A percentile compares a stretch with the other conserved stretches of the same genome.
These are phyloP conservation scores for Alloteropsis semialata DNA, from an alignment of 176 grass and related monocot species.

Conservation along the genomic window DNA sequence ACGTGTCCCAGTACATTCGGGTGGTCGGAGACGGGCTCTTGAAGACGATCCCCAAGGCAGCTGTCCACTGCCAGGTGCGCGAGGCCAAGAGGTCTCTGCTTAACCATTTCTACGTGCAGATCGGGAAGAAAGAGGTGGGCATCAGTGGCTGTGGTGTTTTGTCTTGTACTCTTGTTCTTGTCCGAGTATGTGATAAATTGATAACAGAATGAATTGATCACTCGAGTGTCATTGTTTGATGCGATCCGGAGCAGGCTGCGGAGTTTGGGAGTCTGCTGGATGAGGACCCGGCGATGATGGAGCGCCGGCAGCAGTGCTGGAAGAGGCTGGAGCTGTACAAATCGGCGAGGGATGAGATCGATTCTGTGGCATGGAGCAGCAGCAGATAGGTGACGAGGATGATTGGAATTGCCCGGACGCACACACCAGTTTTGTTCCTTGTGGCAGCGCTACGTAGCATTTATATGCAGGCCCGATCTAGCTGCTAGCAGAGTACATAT, in stretches of 20 bases:
- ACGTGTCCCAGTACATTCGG: slow-evolving; percentile 56
- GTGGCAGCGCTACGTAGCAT: background rate
- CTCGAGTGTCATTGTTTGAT: background rate
- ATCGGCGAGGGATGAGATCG: slow-evolving; percentile 58
- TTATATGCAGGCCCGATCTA: background rate
- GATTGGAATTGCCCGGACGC: background rate
- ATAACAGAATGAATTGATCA: background rate
- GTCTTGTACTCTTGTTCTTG: background rate
- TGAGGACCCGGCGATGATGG: slow-evolving; percentile 72
- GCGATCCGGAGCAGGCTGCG: slow-evolving; percentile 24
- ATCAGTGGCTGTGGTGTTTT: background rate
- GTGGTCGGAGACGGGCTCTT: slow-evolving; percentile 62
- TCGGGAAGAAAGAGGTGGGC: slow-evolving; percentile 60
- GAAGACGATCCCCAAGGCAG: slow-evolving; percentile 65
- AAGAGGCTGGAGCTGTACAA: slow-evolving; percentile 75
- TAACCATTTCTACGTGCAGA: slow-evolving; percentile 54
- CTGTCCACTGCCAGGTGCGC: slow-evolving; percentile 70
- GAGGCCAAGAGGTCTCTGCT: slow-evolving; percentile 71
- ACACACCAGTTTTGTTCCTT: background rate
- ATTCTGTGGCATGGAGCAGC: slow-evolving; percentile 54
- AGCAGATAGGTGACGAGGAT: background rate
- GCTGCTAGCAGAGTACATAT: background rate
- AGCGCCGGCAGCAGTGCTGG: slow-evolving; percentile 45
- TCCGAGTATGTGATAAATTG: background rate
- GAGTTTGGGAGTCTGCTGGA: slow-evolving; percentile 59